Base-by-base conservation (phyloP, 2,329 filamentous ascomycete species). In the Venturia nashicola region DNA sequence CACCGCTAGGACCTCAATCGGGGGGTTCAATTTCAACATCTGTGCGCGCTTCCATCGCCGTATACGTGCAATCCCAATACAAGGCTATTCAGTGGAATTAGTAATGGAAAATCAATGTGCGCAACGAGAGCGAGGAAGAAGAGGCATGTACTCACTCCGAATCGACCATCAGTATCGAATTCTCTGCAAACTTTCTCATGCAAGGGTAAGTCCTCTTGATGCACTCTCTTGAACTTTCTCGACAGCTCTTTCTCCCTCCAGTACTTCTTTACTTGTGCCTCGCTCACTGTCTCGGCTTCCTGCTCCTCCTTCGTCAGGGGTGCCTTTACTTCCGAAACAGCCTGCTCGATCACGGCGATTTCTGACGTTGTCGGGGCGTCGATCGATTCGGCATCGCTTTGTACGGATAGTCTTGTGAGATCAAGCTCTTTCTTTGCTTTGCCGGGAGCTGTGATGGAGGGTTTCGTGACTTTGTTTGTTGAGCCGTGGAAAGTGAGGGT, bases 111-210 rank as follows among this genome's bases (percentile, higher is more conserved):
- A 55, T 54, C 3, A 20, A 7, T 61, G 40, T 51, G 20, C 2
- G 9, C 40, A 48, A 42, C n/a, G 57, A 40, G 62, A n/a, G 42
- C 27, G 27, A 27, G 27, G 27, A 27, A 44, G 39, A 18, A 62
- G 23, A 57, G 42, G 48, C 11, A 7, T 54, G n/a, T 51, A 51
- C 89, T 79, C 84, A 96, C 91, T 64, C 94, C 94, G 74, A 90
- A 99, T 71, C 96, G 90, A 66, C 84, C 90, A 71, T 87, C 94
- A 68, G 96, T 88, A 73, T 99, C 94, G 76, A 94, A 99, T 73
- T 96, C 90, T 67, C 93, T 81, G 70, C 97, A 76, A 34, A 97
- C 85, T 79, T 93, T 96, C 80, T 97, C 92, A 64, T 88, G 81
- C 57, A 89, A 68, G 12, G 80, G 82, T 68, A 97, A 72, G 2